These are phyloP conservation scores for Fusarium nisikadoi DNA, from an alignment of 2,329 filamentous ascomycete genomes.

Conservation along the genomic window DNA sequence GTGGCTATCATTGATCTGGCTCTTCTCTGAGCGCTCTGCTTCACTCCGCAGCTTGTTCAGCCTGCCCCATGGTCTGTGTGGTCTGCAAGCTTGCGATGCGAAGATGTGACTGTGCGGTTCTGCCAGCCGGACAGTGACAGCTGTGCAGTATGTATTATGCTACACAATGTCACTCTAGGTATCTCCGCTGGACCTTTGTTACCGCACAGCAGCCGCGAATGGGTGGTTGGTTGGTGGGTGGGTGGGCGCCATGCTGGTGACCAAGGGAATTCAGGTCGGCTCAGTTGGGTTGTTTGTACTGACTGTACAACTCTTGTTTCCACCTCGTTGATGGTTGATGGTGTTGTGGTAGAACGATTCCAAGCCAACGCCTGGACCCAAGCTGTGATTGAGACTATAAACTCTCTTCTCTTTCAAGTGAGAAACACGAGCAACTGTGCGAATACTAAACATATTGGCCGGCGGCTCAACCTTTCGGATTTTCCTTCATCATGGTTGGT, in stretches of 20 bases:
- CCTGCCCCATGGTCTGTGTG: conserved; percentile 8
- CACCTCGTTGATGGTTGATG: conserved; percentile 2
- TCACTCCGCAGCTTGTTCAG: conserved; percentile 7
- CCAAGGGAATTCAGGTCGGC: conserved; percentile 3
- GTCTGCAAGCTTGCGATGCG: conserved; percentile 26
- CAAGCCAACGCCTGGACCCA: conserved; percentile 33
- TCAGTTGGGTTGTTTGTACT: conserved; percentile 12
- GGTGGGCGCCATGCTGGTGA: conserved; percentile 25
- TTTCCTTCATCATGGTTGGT: conserved; percentile 22
- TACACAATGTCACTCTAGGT: conserved; percentile 36
- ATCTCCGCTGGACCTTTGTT: conserved; percentile 15
- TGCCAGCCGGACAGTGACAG: conserved; percentile 26
- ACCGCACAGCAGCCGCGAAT: conserved; percentile 19
- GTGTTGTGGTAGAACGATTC: conserved; percentile 15
- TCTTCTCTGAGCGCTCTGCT: background rate
- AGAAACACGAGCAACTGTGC: conserved; percentile 8
- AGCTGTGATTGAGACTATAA: conserved; percentile 22
- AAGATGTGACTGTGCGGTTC: conserved; percentile 37
- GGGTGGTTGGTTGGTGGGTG: conserved; percentile 14
- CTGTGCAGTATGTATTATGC: conserved; percentile 40
- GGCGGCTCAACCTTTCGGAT: conserved; percentile 28
- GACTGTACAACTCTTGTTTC: background rate
- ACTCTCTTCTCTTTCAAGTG: conserved; percentile 10
- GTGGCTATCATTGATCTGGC: background rate
- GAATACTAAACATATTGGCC: conserved; percentile 21